Evolutionary conservation across 108 stramenopile species (phyloP).

Genomic region (Conticribra guillardii): DNA sequence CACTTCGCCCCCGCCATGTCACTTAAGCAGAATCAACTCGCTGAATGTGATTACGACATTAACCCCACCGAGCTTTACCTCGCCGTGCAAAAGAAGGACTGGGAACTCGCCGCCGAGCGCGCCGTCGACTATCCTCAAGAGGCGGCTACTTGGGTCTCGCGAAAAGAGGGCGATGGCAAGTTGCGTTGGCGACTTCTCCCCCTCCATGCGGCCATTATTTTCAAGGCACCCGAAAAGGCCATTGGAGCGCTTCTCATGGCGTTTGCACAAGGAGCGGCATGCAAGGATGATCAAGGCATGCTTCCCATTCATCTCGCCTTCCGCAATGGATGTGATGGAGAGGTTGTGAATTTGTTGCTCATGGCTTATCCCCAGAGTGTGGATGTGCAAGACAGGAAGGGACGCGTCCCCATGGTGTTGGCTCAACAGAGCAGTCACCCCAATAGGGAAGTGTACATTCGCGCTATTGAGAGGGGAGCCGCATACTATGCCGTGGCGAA

Average conservation of each 20-base stretch:
- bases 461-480: conserved; percentile 69
- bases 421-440: conserved; percentile 69
- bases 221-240: conserved; percentile 78
- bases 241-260: conserved; percentile 65
- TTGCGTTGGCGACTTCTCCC: conserved; percentile 87
- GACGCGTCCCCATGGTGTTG: conserved; percentile 79
- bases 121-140: conserved; percentile 57
- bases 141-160: conserved; percentile 71
- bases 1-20: conserved; percentile 8
- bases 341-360: conserved; percentile 63
- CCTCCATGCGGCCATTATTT: conserved; percentile 87
- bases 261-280: conserved; percentile 67
- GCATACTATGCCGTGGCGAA: conserved; percentile 50
- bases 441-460: conserved; percentile 65
- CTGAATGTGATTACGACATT: conserved; percentile 79
- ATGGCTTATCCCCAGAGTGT: conserved; percentile 77
- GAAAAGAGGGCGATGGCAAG: conserved; percentile 76
- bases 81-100: conserved; percentile 76
- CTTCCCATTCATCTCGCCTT: conserved; percentile 86
- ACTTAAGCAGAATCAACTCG: conserved; percentile 11
- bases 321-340: conserved; percentile 63
- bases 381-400: conserved; percentile 84
- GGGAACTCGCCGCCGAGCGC: conserved; percentile 58
- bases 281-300: conserved; percentile 90
- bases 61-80: conserved; percentile 80